These are phyloP conservation scores for Pseudomicrostroma phylloplanum DNA, from an alignment of 1,284 basidiomycete genomes.

Conservation along the genomic window DNA sequence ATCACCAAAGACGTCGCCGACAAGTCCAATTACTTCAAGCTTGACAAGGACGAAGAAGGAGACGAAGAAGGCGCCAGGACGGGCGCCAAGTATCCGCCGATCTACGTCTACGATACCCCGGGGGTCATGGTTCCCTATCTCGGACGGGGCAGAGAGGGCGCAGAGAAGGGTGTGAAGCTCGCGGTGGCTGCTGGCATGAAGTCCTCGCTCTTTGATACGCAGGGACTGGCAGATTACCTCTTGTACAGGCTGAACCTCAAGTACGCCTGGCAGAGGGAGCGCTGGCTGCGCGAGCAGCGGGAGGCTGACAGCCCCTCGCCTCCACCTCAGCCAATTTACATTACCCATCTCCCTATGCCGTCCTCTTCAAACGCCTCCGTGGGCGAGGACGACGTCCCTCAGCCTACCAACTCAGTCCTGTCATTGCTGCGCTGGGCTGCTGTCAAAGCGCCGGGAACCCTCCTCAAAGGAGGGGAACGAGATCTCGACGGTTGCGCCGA, in stretches of 20 bases:
- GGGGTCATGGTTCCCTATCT: constrained; percentile 95
- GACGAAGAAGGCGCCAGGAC: constrained; percentile 1
- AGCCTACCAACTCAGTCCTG: constrained; percentile 32
- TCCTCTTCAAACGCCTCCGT: too few species aligned
- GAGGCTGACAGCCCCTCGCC: not conserved
- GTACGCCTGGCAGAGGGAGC: constrained; percentile 6
- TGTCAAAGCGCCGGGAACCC: constrained; percentile 34
- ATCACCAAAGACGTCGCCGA: constrained; percentile 27
- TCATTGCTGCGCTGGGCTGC: constrained; percentile 31
- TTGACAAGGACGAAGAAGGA: constrained; percentile 4
- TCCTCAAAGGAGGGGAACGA: constrained; percentile 28
- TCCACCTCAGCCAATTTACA: constrained; percentile 16
- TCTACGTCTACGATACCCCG: constrained; percentile 92
- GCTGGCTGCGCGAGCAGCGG: not conserved
- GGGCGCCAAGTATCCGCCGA: constrained; percentile 56
- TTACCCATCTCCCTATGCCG: constrained; percentile 14
- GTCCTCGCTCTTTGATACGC: constrained; percentile 79
- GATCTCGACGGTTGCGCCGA: constrained; percentile 38
- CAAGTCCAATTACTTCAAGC: constrained; percentile 16
- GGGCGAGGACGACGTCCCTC: not conserved
- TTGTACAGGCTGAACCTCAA: constrained; percentile 73
- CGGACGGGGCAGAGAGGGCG: constrained; percentile 73
- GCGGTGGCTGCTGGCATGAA: constrained; percentile 93
- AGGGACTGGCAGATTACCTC: constrained; percentile 77
- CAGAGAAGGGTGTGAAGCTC: constrained; percentile 85